These are phyloP conservation scores for Terana coerulea DNA, from an alignment of 768 basidiomycete genomes.

Conservation along the genomic window DNA sequence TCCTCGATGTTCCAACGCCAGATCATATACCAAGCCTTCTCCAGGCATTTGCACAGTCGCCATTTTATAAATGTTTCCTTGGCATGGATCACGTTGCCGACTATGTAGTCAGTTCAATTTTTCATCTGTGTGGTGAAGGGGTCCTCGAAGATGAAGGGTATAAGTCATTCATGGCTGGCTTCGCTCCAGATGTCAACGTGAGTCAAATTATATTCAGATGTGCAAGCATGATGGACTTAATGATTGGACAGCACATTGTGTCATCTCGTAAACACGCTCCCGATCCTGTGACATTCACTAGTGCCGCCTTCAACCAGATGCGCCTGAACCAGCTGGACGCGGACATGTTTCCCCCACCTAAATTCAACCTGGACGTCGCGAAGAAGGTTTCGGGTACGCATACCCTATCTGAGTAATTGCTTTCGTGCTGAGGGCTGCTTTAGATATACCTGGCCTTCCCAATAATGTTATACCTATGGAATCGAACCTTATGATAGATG, in stretches of 20 bases:
- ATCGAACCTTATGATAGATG: slow-evolving; percentile 35
- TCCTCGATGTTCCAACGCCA: slow-evolving; percentile 69
- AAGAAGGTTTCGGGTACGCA: slow-evolving; percentile 31
- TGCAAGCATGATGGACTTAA: not conserved
- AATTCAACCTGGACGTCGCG: slow-evolving; percentile 41
- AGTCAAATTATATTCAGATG: slow-evolving; percentile 18
- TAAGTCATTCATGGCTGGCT: slow-evolving; percentile 65
- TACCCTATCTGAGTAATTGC: not conserved
- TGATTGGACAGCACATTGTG: slow-evolving; percentile 59
- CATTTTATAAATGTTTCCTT: slow-evolving; percentile 44
- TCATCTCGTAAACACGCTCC: slow-evolving; percentile 58
- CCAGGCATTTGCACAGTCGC: slow-evolving; percentile 42
- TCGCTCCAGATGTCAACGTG: slow-evolving; percentile 60
- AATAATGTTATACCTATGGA: slow-evolving; percentile 39
- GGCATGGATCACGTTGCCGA: slow-evolving; percentile 40
- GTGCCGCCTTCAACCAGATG: slow-evolving; percentile 67
- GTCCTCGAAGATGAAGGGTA: slow-evolving; percentile 73
- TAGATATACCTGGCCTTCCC: slow-evolving; percentile 43
- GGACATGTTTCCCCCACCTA: slow-evolving; percentile 67
- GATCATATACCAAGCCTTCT: slow-evolving; percentile 52
- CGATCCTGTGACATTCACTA: slow-evolving; percentile 72
- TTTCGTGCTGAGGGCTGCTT: not conserved
- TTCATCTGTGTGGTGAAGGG: slow-evolving; percentile 68
- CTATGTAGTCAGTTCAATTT: slow-evolving; percentile 48
- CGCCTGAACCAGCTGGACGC: slow-evolving; percentile 69